A percentile compares a stretch with the other conserved stretches of the same genome.
phyloP scores from a whole-genome alignment of 352 stramenopile species.

The Globisporangium mamillatum region DNA sequence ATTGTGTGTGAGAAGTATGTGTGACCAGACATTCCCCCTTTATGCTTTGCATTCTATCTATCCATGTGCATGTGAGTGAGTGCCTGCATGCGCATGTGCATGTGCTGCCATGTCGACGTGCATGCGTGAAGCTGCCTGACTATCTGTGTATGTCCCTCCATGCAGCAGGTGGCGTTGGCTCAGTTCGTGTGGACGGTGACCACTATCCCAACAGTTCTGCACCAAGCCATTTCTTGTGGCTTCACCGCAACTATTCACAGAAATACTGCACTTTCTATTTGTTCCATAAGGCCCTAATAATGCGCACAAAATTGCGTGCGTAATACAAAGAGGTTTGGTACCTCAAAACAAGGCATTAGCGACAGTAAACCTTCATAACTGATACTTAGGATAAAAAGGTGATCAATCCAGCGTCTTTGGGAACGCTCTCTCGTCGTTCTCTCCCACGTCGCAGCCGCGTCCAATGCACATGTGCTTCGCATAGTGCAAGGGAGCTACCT shows the following conservation, averaged over 20 bases:
- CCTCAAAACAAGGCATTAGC: not conserved
- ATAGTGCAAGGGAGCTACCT: not conserved
- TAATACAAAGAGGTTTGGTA: not conserved
- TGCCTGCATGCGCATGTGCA: not conserved
- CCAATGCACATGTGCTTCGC: not conserved
- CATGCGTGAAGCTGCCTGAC: too few species aligned
- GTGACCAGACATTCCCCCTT: constrained; percentile 52
- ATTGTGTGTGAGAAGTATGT: constrained; percentile 89
- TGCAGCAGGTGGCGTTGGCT: not conserved
- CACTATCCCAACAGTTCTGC: too few species aligned
- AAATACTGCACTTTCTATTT: too few species aligned
- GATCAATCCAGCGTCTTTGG: not conserved
- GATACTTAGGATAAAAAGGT: not conserved
- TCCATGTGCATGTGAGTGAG: not conserved
- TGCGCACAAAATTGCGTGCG: not conserved
- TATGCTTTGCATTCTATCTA: not conserved
- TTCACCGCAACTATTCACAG: too few species aligned
- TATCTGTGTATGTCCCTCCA: not conserved
- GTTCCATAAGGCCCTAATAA: not conserved
- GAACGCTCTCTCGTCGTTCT: not conserved
- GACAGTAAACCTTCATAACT: not conserved
- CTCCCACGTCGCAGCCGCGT: constrained; percentile 8
- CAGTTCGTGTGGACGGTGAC: not conserved
- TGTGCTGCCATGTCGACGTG: not conserved
- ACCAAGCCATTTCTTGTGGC: too few species aligned